Percentiles rank a stretch among this genome's conserved stretches.
Conservation (phyloP, 495 filamentous ascomycete genomes). For the Aspergillus ostianus region DNA sequence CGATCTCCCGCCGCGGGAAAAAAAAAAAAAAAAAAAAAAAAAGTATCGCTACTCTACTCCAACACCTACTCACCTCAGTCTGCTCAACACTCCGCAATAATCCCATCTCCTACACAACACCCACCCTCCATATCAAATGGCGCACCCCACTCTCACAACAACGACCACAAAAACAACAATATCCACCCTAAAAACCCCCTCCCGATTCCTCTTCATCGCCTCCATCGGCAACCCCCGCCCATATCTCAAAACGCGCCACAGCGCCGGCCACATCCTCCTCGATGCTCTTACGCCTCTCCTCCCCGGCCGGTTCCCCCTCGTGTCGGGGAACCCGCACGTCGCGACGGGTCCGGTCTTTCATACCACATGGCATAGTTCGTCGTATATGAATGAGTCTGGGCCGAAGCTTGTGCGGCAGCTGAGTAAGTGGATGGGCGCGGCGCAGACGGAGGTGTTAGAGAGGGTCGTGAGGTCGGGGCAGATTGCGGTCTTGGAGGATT, state of each 20-base stretch:
- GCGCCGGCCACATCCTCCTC: slow-evolving; percentile 73
- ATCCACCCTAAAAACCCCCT: slow-evolving; percentile 18
- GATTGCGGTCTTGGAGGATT: neutral
- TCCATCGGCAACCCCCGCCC: slow-evolving; percentile 68
- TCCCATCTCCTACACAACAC: no score
- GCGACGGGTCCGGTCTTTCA: slow-evolving; percentile 48
- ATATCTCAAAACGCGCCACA: slow-evolving; percentile 74
- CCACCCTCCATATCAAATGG: neutral
- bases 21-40: neutral
- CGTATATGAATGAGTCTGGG: slow-evolving; percentile 75
- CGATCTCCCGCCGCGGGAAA: neutral
- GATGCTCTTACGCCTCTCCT: slow-evolving; percentile 49
- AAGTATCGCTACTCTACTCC: no score
- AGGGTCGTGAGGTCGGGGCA: slow-evolving; percentile 5
- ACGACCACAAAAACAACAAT: neutral
- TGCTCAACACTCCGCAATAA: neutral
- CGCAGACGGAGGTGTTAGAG: slow-evolving; percentile 37
- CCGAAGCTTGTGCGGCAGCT: slow-evolving; percentile 38
- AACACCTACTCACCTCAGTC: no score
- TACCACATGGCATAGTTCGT: slow-evolving; percentile 65
- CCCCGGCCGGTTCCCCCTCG: slow-evolving; percentile 39
- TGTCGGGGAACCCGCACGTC: slow-evolving; percentile 35
- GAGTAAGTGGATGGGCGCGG: slow-evolving; percentile 45
- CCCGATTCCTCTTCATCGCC: slow-evolving; percentile 60
- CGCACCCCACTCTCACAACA: neutral